These are phyloP conservation scores for Tripidium arundinaceum DNA, from an alignment of 202 grass and related monocot genomes.

Conservation along the genomic window DNA sequence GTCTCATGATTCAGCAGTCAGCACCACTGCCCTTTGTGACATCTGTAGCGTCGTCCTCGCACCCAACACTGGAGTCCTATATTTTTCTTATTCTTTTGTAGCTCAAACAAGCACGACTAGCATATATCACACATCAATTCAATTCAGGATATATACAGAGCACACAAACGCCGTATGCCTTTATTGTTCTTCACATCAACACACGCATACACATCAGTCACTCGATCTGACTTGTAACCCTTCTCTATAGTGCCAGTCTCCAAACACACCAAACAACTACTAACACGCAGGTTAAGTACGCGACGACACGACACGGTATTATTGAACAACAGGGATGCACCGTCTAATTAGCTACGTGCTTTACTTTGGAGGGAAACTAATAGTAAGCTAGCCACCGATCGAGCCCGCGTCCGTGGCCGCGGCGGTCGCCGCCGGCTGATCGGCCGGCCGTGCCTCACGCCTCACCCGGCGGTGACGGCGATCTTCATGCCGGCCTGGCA, in stretches of 20 bases:
- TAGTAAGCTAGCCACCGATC: too few species aligned
- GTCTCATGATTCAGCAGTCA: too few species aligned
- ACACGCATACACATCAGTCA: too few species aligned
- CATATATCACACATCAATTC: too few species aligned
- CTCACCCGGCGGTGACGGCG: constrained; percentile 54
- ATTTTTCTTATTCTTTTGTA: too few species aligned
- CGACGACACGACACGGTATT: background rate
- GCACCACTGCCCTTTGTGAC: too few species aligned
- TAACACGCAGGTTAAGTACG: background rate
- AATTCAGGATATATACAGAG: too few species aligned
- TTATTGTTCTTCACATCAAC: too few species aligned
- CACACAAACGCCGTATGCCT: background rate
- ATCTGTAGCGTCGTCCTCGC: too few species aligned
- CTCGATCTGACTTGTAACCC: background rate
- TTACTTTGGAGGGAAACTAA: too few species aligned
- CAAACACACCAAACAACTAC: background rate
- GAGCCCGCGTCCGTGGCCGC: background rate
- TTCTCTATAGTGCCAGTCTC: background rate
- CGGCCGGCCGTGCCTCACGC: background rate
- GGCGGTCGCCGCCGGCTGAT: background rate
- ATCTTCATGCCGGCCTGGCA: constrained; percentile 88
- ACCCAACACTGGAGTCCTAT: too few species aligned
- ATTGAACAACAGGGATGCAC: background rate
- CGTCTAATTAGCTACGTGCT: background rate
- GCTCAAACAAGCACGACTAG: too few species aligned